Conservation (phyloP, 2,329 filamentous ascomycete species). For the Lachnellula occidentalis region DNA sequence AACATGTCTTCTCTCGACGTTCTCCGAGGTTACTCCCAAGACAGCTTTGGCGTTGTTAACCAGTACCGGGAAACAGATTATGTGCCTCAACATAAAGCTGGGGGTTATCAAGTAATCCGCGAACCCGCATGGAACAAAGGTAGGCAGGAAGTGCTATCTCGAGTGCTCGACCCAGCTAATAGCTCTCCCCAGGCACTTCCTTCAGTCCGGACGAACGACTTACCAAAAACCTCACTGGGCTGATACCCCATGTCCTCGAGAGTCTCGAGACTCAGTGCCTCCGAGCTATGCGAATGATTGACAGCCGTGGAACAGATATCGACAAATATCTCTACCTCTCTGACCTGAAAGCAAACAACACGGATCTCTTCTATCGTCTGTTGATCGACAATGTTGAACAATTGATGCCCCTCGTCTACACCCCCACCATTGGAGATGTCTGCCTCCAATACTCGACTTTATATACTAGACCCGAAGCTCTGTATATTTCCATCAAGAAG, state of each 20-base stretch:
- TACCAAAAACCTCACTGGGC: slow-evolving; percentile 59
- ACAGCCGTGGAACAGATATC: slow-evolving; percentile 61
- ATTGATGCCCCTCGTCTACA: slow-evolving; percentile 80
- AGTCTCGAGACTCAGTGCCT: slow-evolving; percentile 54
- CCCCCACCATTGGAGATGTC: slow-evolving; percentile 88
- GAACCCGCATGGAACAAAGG: slow-evolving; percentile 64
- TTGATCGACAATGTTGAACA: slow-evolving; percentile 72
- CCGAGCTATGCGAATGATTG: slow-evolving; percentile 69
- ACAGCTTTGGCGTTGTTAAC: slow-evolving; percentile 49
- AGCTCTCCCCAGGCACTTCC: slow-evolving; percentile 46
- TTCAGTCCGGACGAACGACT: slow-evolving; percentile 60
- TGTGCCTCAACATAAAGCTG: slow-evolving; percentile 44
- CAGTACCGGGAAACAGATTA: slow-evolving; percentile 51
- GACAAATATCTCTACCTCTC: slow-evolving; percentile 84
- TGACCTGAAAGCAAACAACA: slow-evolving; percentile 67
- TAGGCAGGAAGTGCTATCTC: slow-evolving; percentile 27
- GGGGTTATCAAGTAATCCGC: slow-evolving; percentile 55
- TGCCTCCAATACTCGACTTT: slow-evolving; percentile 95
- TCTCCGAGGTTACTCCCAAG: slow-evolving; percentile 54
- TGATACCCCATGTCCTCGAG: slow-evolving; percentile 60
- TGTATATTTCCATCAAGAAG: slow-evolving; percentile 96
- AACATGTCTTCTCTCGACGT: slow-evolving; percentile 55
- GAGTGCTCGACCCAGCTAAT: slow-evolving; percentile 9
- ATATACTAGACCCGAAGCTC: slow-evolving; percentile 88
- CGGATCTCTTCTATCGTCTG: slow-evolving; percentile 77